Base-by-base conservation (phyloP, 1,139 yeast genomes). In the Candida buenavistaensis region DNA sequence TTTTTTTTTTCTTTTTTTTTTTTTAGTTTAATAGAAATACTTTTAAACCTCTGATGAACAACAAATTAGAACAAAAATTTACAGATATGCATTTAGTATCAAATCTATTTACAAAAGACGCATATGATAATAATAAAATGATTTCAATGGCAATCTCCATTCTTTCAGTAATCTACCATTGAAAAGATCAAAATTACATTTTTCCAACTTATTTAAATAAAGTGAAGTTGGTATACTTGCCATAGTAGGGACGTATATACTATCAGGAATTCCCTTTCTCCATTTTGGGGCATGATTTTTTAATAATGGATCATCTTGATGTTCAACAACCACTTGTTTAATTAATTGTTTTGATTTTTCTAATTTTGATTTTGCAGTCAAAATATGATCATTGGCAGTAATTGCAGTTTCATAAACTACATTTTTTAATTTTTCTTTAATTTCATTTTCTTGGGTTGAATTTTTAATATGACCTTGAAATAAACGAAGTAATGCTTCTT, bases 301-400 rank as follows among this genome's bases (percentile, higher is more conserved):
- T 3, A 76, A 44, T 15, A 64, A 45, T n/a, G 49, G 42, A 37
- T 68, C 69, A 1, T 51, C 30, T 1, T 59, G 46, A 11, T 58
- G 50, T 5, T 6, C 12, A 6, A 3, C n/a, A 3, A 45, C 40
- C 2, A 66, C 43, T 3, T 53, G 48, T 6, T 44, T 27, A 13
- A 75, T 65, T 19, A 65, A 66, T 2, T 46, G 45, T 37, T 61
- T 63, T 12, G 73, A 54, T 30, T 63, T 54, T 1, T 48, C 39
- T 13, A 83, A 55, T 47, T 83, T 78, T 11, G 66, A 55, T 36
- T 83, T 62, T 1, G 95, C 90, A 1, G 89, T 67, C 6, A 86
- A 56, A 11, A 87, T 56, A 55, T 87, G 95, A 55, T 87, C 96
- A 58, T 87, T 86, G 2, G 95, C 94, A 1, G 75, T 62, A 2